Evolutionary conservation across 176 grass and related monocot genomes (phyloP), one percentile per base, ranked within the genome.

Genomic region (Bonia amplexicaulis): DNA sequence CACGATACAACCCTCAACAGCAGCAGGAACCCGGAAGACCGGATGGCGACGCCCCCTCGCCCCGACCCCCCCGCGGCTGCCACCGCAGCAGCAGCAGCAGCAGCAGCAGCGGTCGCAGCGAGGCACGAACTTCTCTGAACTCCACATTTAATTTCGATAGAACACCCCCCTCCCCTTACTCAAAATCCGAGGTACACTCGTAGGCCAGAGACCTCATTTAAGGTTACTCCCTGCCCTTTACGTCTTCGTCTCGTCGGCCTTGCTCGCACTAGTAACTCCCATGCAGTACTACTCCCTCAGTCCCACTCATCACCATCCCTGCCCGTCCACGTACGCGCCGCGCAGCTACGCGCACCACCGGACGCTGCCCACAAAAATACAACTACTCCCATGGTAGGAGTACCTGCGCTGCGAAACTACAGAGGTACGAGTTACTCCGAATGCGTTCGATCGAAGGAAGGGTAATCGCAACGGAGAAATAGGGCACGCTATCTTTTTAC

Each of bases 151-250:
- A 55, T 82, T 62, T 65, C 39, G 41, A 19, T 22, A 27, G 73
- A 63, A 53, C 16, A 14, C 22, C 71, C 0, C 55, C 48, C 42
- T 6, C 1, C 74, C 2, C 51, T 49, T 51, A 52, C 84, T 87
- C 89, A 87, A 74, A 90, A 87, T 90, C 80, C 89, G 89, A 87
- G 89, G 79, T 83, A 48, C 71, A 52, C 42, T 68, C 71, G 0
- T 20, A 57, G 66, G 55, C 7, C 46, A 82, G 83, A 71, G 39
- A 26, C 66, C 74, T 41, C 84, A 78, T 86, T 90, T 54, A 82
- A 81, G 35, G 48, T 33, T 20, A 27, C 73, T 82, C 78, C 39
- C 61, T 64, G 59, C 15, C 41, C 66, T 79, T 48, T 71, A 57
- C 66, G 74, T 74, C 87, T 14, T 66, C 66, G 9, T 54, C 67